Percentiles rank a stretch among this genome's conserved stretches.
Conservation (phyloP, 805 yeast species). For the Blastobotrys americana region DNA sequence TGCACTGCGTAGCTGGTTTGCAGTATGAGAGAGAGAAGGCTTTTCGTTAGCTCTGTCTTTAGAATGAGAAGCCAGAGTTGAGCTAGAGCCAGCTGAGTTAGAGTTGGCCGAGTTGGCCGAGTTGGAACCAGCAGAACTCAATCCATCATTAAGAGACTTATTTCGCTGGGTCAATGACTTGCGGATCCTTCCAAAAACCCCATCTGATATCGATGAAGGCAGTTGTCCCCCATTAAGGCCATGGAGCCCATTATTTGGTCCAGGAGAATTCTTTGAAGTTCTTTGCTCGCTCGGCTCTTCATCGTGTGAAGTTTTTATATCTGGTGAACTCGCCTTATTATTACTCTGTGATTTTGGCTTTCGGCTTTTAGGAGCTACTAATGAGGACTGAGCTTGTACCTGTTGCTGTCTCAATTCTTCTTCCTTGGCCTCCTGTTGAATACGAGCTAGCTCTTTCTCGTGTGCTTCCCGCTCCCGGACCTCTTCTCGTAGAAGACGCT, state of each 20-base stretch:
- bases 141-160: background rate
- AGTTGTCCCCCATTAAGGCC: background rate
- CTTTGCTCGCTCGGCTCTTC: no score
- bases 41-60: background rate
- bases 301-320: no score
- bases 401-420: background rate
- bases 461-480: constrained; percentile 13
- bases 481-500: constrained; percentile 25
- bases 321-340: background rate
- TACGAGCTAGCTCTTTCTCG: background rate
- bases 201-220: background rate
- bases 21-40: background rate
- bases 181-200: background rate
- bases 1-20: background rate
- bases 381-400: background rate
- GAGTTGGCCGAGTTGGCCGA: no score
- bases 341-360: background rate
- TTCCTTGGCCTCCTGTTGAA: background rate
- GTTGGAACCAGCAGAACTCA: background rate
- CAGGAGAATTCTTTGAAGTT: background rate
- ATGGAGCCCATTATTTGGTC: background rate
- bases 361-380: background rate
- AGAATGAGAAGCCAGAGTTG: background rate
- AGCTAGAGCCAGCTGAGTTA: background rate
- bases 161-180: background rate